Evolutionary conservation across 2,329 filamentous ascomycete species (phyloP).

Genomic region (Neonectria sp.): DNA sequence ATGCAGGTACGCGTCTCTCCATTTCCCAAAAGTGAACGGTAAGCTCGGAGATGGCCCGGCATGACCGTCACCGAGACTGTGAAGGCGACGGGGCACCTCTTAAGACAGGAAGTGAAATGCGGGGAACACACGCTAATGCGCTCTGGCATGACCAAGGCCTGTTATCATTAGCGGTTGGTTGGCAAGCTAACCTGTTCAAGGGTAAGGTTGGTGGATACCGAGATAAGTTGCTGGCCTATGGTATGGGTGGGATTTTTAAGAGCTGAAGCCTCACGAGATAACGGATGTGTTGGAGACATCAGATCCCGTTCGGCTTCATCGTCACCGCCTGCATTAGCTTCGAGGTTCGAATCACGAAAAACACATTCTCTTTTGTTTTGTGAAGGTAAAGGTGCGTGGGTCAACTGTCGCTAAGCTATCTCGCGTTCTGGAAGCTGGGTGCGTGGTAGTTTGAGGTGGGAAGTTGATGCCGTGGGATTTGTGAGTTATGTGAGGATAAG

Average conservation of each 20-base stretch:
- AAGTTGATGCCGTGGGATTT: too few relatives aligned
- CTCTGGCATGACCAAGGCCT: not conserved
- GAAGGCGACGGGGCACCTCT: not conserved
- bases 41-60: conserved; percentile 3
- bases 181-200: not conserved
- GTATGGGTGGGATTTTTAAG: not conserved
- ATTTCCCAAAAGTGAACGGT: not conserved
- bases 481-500: too few relatives aligned
- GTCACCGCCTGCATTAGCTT: too few relatives aligned
- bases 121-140: not conserved
- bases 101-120: not conserved
- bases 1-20: not conserved
- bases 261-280: not conserved
- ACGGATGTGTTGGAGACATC: too few relatives aligned
- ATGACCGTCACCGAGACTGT: not conserved
- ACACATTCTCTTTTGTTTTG: too few relatives aligned
- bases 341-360: too few relatives aligned
- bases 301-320: too few relatives aligned
- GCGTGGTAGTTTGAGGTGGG: too few relatives aligned
- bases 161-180: not conserved
- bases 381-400: too few relatives aligned
- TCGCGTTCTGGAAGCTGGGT: too few relatives aligned
- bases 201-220: not conserved
- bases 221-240: not conserved
- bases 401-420: too few relatives aligned